Conservation (phyloP, 148 eudicot species). For the Amaranthus cruentus region DNA sequence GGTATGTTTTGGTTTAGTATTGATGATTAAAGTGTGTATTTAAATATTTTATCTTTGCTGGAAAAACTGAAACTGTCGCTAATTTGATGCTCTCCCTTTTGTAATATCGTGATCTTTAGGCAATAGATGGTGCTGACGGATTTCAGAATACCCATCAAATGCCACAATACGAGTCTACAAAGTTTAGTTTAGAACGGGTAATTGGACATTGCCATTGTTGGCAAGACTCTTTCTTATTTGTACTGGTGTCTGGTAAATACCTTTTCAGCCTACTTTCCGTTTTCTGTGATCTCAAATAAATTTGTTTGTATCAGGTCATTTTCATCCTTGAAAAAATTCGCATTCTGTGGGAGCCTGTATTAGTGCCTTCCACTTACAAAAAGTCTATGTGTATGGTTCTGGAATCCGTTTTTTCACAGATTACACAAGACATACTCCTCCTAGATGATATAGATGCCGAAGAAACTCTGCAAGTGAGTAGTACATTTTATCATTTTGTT, state of each 20-base stretch:
- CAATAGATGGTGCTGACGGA: conserved; percentile 92
- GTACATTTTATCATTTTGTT: not conserved
- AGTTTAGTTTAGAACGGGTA: conserved; percentile 90
- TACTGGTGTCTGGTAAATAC: not conserved
- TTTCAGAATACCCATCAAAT: conserved; percentile 92
- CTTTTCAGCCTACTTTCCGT: not conserved
- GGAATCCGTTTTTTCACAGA: conserved; percentile 68
- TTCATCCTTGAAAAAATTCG: conserved; percentile 89
- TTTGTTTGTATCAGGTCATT: conserved; percentile 47
- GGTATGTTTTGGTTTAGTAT: conserved; percentile 31
- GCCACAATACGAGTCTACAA: conserved; percentile 70
- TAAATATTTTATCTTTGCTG: not conserved
- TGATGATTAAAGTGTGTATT: not conserved
- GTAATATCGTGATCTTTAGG: conserved; percentile 38
- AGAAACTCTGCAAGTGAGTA: conserved; percentile 76
- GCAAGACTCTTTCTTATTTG: not conserved
- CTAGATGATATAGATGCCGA: conserved; percentile 96
- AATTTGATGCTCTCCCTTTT: not conserved
- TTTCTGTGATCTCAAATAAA: conserved; percentile 4
- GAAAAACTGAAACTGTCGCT: not conserved
- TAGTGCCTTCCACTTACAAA: conserved; percentile 69
- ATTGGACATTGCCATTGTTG: not conserved
- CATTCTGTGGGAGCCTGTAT: conserved; percentile 88
- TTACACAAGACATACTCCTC: conserved; percentile 71
- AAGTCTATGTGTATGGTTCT: conserved; percentile 67